A percentile compares a stretch with the other conserved stretches of the same genome.
Conservation (phyloP, 768 basidiomycete genomes). For the Naganishia antarctica region DNA sequence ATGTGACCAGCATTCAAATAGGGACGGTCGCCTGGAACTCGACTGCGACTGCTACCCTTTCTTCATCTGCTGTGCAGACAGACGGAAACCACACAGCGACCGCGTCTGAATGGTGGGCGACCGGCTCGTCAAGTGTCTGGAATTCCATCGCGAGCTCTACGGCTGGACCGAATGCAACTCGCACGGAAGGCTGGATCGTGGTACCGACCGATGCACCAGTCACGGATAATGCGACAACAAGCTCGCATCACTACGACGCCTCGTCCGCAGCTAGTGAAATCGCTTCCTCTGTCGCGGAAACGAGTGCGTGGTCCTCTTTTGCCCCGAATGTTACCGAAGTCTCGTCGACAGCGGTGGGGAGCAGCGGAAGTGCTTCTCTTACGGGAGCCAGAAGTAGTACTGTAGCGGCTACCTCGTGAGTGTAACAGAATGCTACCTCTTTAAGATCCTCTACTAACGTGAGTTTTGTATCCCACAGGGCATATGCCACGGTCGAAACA, state of each 20-base stretch:
- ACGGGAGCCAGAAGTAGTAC: background rate
- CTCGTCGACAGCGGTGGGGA: background rate
- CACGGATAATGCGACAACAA: background rate
- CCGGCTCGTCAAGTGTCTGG: background rate
- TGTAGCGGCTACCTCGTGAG: background rate
- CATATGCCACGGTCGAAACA: background rate
- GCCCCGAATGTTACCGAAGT: background rate
- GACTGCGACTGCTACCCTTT: background rate
- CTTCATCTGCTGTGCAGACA: constrained; percentile 13
- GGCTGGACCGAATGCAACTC: constrained; percentile 3
- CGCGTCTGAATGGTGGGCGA: constrained; percentile 11
- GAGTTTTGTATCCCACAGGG: no score
- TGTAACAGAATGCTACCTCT: background rate
- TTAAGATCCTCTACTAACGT: no score
- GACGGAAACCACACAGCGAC: background rate
- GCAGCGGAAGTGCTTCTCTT: background rate
- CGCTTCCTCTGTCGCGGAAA: background rate
- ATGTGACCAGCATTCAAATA: background rate
- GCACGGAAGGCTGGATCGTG: constrained; percentile 3
- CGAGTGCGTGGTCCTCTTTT: background rate
- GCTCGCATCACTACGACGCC: constrained; percentile 6
- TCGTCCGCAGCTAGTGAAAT: constrained; percentile 1
- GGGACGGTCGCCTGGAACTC: background rate
- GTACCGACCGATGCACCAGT: background rate
- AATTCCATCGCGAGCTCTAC: background rate